Percentiles rank a stretch among this genome's conserved stretches.
These are phyloP conservation scores for Lolium rigidum DNA, from an alignment of 176 grass and related monocot genomes.

Conservation along the genomic window DNA sequence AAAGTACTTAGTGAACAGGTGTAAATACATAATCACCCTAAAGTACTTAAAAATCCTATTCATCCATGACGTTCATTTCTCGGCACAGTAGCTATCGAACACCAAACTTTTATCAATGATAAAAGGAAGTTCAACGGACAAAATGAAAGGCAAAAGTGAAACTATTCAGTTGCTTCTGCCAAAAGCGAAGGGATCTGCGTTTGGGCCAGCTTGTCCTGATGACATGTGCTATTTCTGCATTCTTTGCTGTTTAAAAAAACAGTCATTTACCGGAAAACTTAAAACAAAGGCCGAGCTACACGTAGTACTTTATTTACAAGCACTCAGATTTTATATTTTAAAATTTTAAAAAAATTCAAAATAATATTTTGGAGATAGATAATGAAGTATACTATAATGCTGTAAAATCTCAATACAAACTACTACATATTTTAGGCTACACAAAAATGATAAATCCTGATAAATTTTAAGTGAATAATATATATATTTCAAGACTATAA, in stretches of 20 bases:
- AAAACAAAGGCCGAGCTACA: too few species aligned
- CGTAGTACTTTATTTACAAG: too few species aligned
- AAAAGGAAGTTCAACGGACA: constrained; percentile 35
- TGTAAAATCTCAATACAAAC: too few species aligned
- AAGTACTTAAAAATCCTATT: neutral
- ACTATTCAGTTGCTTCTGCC: constrained; percentile 30
- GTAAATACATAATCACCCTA: neutral
- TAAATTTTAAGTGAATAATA: too few species aligned
- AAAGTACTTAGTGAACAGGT: neutral
- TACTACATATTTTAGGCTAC: too few species aligned
- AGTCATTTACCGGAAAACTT: too few species aligned
- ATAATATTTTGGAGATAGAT: too few species aligned
- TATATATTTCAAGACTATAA: too few species aligned
- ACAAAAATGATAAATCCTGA: too few species aligned
- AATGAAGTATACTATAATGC: too few species aligned
- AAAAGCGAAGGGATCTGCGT: constrained; percentile 32
- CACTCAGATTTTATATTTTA: too few species aligned
- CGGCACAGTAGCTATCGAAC: neutral
- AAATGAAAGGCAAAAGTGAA: constrained; percentile 40
- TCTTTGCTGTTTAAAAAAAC: neutral
- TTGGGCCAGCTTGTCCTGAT: neutral
- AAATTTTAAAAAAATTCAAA: too few species aligned
- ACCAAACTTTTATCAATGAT: constrained; percentile 25
- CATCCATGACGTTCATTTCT: neutral
- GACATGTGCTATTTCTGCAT: neutral